A percentile compares a stretch with the other conserved stretches of the same genome.
Evolutionary conservation across 139 green algal genomes (phyloP).

Genomic region (Micractinium conductrix): DNA sequence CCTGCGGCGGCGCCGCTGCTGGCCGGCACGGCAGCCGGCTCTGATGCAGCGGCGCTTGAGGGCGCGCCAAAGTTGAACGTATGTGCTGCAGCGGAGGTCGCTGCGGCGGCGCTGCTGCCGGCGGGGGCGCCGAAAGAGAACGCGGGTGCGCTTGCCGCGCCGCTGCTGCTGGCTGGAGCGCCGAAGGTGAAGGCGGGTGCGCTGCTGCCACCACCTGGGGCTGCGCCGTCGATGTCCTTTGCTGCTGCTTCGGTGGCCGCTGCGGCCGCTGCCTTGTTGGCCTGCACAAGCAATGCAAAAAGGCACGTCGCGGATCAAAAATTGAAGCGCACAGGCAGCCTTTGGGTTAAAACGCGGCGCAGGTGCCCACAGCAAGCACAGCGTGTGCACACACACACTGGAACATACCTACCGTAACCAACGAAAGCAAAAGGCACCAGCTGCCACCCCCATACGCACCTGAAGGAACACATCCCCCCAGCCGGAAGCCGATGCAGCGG

Average conservation of each 20-base stretch:
- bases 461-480: conserved; percentile 40
- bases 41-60: not conserved
- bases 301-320: not conserved
- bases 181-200: conserved; percentile 16
- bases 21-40: not conserved
- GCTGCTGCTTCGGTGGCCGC: not conserved
- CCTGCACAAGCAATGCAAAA: not conserved
- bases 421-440: too few relatives aligned
- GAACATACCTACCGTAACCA: too few relatives aligned
- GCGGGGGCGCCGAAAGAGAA: conserved; percentile 8
- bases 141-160: not conserved
- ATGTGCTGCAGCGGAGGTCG: not conserved
- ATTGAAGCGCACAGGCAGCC: not conserved
- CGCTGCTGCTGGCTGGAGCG: conserved; percentile 1
- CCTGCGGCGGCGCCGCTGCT: not conserved
- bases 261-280: not conserved
- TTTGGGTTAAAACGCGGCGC: too few relatives aligned
- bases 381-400: too few relatives aligned
- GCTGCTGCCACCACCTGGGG: not conserved
- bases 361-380: too few relatives aligned
- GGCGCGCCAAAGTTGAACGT: not conserved
- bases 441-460: not conserved
- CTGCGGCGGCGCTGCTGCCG: not conserved
- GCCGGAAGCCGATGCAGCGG: conserved; percentile 1
- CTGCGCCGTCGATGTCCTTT: not conserved